Evolutionary conservation across 2,329 filamentous ascomycete species (phyloP).

Genomic region (Colletotrichum sp.): DNA sequence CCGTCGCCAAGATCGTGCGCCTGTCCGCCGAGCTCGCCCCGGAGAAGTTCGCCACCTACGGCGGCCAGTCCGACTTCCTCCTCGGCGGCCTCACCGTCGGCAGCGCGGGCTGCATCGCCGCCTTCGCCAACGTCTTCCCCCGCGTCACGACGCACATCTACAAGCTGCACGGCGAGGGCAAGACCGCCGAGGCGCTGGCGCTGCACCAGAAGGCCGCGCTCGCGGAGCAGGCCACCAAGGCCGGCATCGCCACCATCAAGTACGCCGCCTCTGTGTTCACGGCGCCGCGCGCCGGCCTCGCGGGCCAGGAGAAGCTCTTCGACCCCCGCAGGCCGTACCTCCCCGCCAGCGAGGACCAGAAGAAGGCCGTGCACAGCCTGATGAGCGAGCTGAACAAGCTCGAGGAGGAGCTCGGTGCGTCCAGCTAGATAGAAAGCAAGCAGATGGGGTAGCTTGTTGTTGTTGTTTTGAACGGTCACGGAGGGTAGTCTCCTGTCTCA

Average conservation of each 20-base stretch:
- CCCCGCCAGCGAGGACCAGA: slow-evolving; percentile 46
- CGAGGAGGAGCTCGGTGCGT: slow-evolving; percentile 32
- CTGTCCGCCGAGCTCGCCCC: slow-evolving; percentile 56
- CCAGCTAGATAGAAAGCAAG: not conserved
- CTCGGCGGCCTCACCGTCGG: slow-evolving; percentile 65
- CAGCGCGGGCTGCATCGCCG: slow-evolving; percentile 65
- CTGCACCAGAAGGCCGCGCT: slow-evolving; percentile 68
- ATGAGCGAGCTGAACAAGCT: slow-evolving; percentile 50
- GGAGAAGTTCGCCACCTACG: slow-evolving; percentile 69
- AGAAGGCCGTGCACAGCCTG: slow-evolving; percentile 42
- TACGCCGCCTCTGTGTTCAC: slow-evolving; percentile 68
- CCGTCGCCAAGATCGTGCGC: slow-evolving; percentile 73
- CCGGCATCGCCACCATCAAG: slow-evolving; percentile 71
- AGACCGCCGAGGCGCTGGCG: slow-evolving; percentile 60
- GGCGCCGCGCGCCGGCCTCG: slow-evolving; percentile 63
- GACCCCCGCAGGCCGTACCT: slow-evolving; percentile 68
- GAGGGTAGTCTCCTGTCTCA: not conserved
- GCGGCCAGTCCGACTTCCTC: slow-evolving; percentile 76
- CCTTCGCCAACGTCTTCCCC: slow-evolving; percentile 68
- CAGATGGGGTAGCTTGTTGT: not conserved
- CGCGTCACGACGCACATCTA: slow-evolving; percentile 64
- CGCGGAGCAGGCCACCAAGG: slow-evolving; percentile 70
- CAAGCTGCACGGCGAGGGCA: slow-evolving; percentile 63
- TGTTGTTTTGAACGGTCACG: not conserved
- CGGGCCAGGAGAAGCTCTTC: slow-evolving; percentile 62